phyloP scores from a whole-genome alignment of 352 stramenopile genomes.

The Phytophthora chlamydospora region DNA sequence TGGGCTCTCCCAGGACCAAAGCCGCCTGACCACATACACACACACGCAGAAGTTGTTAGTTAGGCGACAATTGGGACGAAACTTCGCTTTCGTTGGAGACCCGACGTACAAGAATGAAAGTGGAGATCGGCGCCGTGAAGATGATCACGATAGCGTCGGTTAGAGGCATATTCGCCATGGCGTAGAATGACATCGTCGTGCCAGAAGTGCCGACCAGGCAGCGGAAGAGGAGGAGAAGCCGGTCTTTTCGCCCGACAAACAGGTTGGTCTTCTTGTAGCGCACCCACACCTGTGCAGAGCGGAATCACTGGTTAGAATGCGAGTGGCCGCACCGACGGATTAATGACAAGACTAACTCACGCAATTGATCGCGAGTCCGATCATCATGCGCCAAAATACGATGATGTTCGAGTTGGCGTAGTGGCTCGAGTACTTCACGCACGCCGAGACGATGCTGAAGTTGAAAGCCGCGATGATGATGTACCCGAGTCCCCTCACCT shows the following conservation, averaged over 20 bases:
- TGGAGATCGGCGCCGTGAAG: slow-evolving; percentile 60
- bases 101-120: slow-evolving; percentile 56
- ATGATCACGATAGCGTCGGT: slow-evolving; percentile 71
- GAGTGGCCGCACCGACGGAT: background rate
- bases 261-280: slow-evolving; percentile 43
- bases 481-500: slow-evolving; percentile 39
- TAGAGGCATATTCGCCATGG: slow-evolving; percentile 69
- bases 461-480: slow-evolving; percentile 56
- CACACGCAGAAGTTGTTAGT: background rate
- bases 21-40: slow-evolving; percentile 32
- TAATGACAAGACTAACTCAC: slow-evolving; percentile 21
- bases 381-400: slow-evolving; percentile 58
- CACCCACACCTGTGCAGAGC: slow-evolving; percentile 34
- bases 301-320: background rate
- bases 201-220: slow-evolving; percentile 53
- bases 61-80: background rate
- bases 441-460: slow-evolving; percentile 64
- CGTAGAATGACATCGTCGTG: slow-evolving; percentile 55
- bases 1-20: slow-evolving; percentile 50
- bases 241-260: slow-evolving; percentile 34
- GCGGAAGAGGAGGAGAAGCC: slow-evolving; percentile 46
- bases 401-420: slow-evolving; percentile 51
- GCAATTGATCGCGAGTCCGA: slow-evolving; percentile 53
- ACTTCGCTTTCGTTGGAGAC: background rate
- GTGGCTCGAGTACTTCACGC: slow-evolving; percentile 58